Evolutionary conservation across 2,329 filamentous ascomycete genomes (phyloP).

Genomic region (Aspergillus piperis): DNA sequence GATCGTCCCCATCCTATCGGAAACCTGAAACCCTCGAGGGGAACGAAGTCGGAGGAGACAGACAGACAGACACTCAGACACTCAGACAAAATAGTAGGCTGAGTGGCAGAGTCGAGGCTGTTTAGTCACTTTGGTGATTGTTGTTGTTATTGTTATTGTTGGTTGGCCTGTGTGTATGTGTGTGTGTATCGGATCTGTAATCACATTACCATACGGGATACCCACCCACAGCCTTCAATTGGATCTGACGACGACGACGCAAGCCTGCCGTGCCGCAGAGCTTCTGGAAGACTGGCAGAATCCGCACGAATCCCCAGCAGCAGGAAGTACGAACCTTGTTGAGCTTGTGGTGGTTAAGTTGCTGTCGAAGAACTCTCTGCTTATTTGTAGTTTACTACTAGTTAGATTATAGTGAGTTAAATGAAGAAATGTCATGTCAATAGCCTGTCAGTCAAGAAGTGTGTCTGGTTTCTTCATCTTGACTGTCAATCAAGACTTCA

Average conservation of each 20-base stretch:
- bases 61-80: neutral
- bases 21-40: constrained; percentile 1
- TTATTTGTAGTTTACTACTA: neutral
- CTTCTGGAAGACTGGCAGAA: constrained; percentile 28
- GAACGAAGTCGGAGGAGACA: neutral
- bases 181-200: too few species aligned
- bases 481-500: neutral
- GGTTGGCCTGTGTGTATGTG: too few species aligned
- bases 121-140: too few species aligned
- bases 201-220: neutral
- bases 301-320: neutral
- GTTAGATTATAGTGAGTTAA: neutral
- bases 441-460: too few species aligned
- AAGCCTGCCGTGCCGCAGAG: constrained; percentile 20
- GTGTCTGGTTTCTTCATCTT: too few species aligned
- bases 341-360: neutral
- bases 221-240: neutral
- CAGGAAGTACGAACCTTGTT: neutral
- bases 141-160: too few species aligned
- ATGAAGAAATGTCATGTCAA: too few species aligned
- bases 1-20: constrained; percentile 1
- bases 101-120: too few species aligned
- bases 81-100: too few species aligned
- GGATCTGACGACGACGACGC: constrained; percentile 7
- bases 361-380: neutral